phyloP scores from a whole-genome alignment of 2,329 filamentous ascomycete species.

The Cladosporium velox region DNA sequence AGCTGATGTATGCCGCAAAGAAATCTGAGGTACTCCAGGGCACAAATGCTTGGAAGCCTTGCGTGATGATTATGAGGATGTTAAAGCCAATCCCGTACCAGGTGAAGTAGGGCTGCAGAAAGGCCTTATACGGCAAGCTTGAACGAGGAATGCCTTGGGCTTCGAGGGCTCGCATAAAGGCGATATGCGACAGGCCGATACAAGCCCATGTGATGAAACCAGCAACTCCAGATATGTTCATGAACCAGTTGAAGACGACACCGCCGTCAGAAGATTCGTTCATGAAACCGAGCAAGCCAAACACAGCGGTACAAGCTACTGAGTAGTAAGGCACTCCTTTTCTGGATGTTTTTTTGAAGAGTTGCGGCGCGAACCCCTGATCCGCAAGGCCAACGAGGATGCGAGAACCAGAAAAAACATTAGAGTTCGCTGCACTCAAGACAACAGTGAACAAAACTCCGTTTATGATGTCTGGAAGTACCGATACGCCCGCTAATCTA shows the following conservation, averaged over 20 bases:
- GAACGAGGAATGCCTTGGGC: slow-evolving; percentile 67
- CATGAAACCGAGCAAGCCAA: slow-evolving; percentile 72
- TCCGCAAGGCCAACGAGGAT: slow-evolving; percentile 69
- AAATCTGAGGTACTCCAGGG: slow-evolving; percentile 71
- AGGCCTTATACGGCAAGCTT: slow-evolving; percentile 68
- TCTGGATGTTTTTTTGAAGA: slow-evolving; percentile 60
- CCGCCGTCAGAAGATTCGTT: slow-evolving; percentile 69
- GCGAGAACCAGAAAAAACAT: slow-evolving; percentile 67
- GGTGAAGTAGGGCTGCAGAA: slow-evolving; percentile 70
- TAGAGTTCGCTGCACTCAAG: slow-evolving; percentile 68
- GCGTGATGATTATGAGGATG: slow-evolving; percentile 72
- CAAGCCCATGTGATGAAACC: slow-evolving; percentile 72
- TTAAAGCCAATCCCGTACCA: slow-evolving; percentile 66
- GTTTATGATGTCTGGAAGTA: slow-evolving; percentile 68
- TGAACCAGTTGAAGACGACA: slow-evolving; percentile 72
- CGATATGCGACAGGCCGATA: slow-evolving; percentile 70
- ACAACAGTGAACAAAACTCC: slow-evolving; percentile 70
- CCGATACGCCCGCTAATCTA: slow-evolving; percentile 59
- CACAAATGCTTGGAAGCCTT: slow-evolving; percentile 76
- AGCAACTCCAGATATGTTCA: slow-evolving; percentile 71
- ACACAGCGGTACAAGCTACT: slow-evolving; percentile 64
- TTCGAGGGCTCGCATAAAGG: slow-evolving; percentile 68
- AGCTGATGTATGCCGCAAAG: slow-evolving; percentile 72
- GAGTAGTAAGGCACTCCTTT: slow-evolving; percentile 74
- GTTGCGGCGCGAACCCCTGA: slow-evolving; percentile 54